phyloP scores from a whole-genome alignment of 2,329 filamentous ascomycete species.

The Fusarium bulbicola region DNA sequence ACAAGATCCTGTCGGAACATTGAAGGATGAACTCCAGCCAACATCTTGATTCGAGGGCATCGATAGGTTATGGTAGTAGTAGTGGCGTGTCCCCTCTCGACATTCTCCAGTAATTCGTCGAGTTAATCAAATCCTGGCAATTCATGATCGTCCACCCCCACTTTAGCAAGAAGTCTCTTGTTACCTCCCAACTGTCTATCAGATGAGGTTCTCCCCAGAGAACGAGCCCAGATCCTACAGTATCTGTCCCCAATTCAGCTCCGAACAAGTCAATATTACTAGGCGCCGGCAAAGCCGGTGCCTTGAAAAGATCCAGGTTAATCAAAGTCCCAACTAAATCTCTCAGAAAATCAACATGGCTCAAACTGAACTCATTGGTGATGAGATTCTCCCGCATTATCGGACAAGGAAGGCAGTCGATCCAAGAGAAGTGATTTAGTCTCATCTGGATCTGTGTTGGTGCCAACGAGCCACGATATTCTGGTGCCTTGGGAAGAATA shows the following conservation, averaged over 20 bases:
- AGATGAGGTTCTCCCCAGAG: neutral
- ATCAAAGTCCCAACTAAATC: neutral
- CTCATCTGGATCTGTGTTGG: neutral
- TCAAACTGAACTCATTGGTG: neutral
- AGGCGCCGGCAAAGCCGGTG: too few relatives aligned
- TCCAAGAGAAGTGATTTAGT: neutral
- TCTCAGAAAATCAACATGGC: neutral
- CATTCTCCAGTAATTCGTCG: neutral
- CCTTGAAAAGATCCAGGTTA: neutral
- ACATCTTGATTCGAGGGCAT: neutral
- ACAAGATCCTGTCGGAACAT: neutral
- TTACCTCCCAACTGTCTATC: neutral
- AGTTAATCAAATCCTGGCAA: neutral
- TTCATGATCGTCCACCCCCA: neutral
- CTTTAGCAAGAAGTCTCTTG: neutral
- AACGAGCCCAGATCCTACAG: neutral
- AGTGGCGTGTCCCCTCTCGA: neutral
- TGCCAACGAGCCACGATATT: neutral
- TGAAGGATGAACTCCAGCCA: neutral
- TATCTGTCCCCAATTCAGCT: too few relatives aligned
- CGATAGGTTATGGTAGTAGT: neutral
- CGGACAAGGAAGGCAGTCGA: neutral
- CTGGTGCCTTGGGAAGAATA: neutral
- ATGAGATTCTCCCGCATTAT: neutral
- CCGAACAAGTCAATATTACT: too few relatives aligned